A percentile compares a stretch with the other conserved stretches of the same genome.
phyloP scores from a whole-genome alignment of 2,329 filamentous ascomycete genomes.

The Claviceps sp. region DNA sequence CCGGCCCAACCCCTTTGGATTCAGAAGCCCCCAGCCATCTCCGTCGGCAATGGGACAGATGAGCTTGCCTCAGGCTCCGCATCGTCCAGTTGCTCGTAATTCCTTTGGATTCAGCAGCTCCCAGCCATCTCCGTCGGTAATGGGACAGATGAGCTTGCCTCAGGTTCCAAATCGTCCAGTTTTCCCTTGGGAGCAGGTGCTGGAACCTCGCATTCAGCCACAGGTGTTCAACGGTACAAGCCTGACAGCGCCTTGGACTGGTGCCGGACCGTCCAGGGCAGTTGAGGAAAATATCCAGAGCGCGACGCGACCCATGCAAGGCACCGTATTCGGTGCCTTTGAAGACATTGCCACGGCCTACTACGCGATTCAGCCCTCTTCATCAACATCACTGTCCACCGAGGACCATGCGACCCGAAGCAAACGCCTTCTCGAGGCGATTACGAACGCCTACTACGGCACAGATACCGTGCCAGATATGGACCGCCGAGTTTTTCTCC shows the following conservation, averaged over 20 bases:
- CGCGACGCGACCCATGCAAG: slow-evolving; percentile 12
- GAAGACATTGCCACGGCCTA: slow-evolving; percentile 15
- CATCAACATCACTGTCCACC: slow-evolving; percentile 11
- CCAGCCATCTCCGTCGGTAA: too few species aligned
- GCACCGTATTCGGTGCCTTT: slow-evolving; percentile 14
- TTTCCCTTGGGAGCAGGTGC: not conserved
- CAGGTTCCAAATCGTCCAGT: too few species aligned
- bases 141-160: too few species aligned
- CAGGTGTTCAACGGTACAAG: not conserved
- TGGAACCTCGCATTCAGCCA: not conserved
- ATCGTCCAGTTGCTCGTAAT: not conserved
- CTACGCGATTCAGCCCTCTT: slow-evolving; percentile 11
- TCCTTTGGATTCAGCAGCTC: too few species aligned
- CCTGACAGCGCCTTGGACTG: too few species aligned
- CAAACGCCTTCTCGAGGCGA: slow-evolving; percentile 12
- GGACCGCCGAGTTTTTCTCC: slow-evolving; percentile 15
- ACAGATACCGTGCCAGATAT: slow-evolving; percentile 11
- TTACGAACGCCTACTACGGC: slow-evolving; percentile 10
- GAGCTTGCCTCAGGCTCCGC: slow-evolving; percentile 1
- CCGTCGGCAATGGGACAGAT: slow-evolving; percentile 3
- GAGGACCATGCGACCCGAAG: slow-evolving; percentile 15
- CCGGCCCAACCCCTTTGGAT: slow-evolving; percentile 3
- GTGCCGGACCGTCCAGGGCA: too few species aligned
- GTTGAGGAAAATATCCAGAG: slow-evolving; percentile 11
- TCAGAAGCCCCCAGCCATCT: slow-evolving; percentile 5